Percentiles rank a stretch among this genome's conserved stretches.
Conservation (phyloP, 441 rosid species). For the Populus hybrid region DNA sequence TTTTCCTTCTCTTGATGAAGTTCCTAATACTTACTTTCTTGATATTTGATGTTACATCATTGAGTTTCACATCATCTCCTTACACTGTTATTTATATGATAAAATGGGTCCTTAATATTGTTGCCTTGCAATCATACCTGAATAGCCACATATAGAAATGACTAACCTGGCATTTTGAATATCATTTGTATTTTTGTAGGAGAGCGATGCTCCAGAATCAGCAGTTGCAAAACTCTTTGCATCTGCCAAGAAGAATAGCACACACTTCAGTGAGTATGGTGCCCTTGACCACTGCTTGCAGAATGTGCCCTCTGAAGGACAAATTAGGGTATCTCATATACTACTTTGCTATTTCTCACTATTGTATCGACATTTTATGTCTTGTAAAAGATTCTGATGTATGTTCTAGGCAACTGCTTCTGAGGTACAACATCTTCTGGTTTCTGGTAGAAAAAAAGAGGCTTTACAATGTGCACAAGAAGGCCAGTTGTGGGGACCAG, state of each 20-base stretch:
- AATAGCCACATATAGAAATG: conserved; percentile 4
- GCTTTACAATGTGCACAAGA: conserved; percentile 85
- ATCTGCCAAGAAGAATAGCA: conserved; percentile 51
- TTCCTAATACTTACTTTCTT: background rate
- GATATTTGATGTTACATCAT: background rate
- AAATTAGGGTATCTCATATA: conserved; percentile 56
- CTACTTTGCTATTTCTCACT: background rate
- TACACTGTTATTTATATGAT: background rate
- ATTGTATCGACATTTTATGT: background rate
- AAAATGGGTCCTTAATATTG: background rate
- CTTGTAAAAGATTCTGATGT: conserved; percentile 22
- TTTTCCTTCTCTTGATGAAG: background rate
- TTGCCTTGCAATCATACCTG: background rate
- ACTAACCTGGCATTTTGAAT: conserved; percentile 17
- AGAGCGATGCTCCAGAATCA: conserved; percentile 76
- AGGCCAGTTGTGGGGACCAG: conserved; percentile 99
- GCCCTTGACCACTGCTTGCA: conserved; percentile 68
- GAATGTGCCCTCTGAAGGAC: conserved; percentile 82
- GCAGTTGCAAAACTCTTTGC: conserved; percentile 95
- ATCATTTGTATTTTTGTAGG: conserved; percentile 42
- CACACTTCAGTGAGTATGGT: conserved; percentile 48
- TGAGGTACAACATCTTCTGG: conserved; percentile 92
- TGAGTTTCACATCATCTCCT: conserved; percentile 2
- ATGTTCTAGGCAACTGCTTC: conserved; percentile 73
- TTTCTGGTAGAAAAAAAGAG: conserved; percentile 85